Evolutionary conservation across 2,329 filamentous ascomycete genomes (phyloP), one percentile per base, ranked within the genome.

Genomic region (Tolypocladium tropicale): DNA sequence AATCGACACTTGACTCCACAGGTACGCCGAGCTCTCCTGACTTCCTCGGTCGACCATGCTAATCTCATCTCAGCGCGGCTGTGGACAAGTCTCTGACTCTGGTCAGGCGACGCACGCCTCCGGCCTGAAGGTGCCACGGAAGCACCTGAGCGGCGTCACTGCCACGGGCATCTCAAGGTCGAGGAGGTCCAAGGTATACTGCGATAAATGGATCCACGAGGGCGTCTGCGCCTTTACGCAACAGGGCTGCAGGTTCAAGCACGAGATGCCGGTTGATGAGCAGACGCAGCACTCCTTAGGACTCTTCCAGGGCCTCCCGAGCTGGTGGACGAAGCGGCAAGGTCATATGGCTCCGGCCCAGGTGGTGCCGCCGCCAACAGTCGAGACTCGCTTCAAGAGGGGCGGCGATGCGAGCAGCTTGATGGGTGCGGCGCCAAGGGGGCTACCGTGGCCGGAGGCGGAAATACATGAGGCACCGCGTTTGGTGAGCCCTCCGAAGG

Each of bases 191-290:
- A 39, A 39, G 37, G 21, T 39, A 39, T 39, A 39, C 18, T 96
- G 91, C 72, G 89, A 90, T 57, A 90, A 93, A 70, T 96, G 91
- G 91, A 86, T 96, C 55, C 85, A 89, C 63, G 86, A 88, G 57
- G 91, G 90, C 23, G 83, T 89, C 48, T 96, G 92, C 68, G 88
- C 88, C 59, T 96, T 90, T 69, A 85, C 81, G 4, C 89, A 95
- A 68, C 86, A 92, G 65, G 91, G 92, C 0, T 96, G 92, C 74
- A 84, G 86, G 61, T 96, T 85, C 76, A 93, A 91, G 73, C 92
- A 96, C 68, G 89, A 94, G 68, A 95, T 96, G 88, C 92, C 92
- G 0, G 70, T 74, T 30, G 84, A 91, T 60, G 76, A 77, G 53
- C 74, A 76, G 0, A 88, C 84, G 1, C 82, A 95, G 62, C 74